Base-by-base conservation (phyloP, 2,329 filamentous ascomycete genomes). In the Leptographium radiaticola region DNA sequence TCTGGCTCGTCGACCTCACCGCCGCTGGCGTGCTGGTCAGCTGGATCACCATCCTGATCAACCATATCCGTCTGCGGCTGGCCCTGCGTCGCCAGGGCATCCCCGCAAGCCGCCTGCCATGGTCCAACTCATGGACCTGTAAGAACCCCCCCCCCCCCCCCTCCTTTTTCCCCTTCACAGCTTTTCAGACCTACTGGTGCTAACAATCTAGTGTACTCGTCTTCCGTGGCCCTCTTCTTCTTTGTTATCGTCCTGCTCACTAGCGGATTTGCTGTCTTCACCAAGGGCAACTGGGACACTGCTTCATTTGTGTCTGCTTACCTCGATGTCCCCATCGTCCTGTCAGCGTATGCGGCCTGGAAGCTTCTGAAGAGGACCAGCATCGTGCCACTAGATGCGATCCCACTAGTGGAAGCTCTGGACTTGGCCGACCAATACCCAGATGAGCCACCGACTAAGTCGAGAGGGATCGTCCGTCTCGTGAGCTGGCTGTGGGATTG, bases 1-100 rank as follows among this genome's bases (percentile, higher is more conserved):
- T 77, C 71, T 89, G 84, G 84, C 72, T 88, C 46, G 73, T 87
- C 60, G 86, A 86, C 68, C 81, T 88, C 59, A 81, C 76, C 15
- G 78, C 81, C 51, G 80, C 84, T 8, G 81, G 81, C 5, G 83
- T 82, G 7, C 81, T 87, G 65, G 84, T 87, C 59, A 80, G 76
- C 40, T 89, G 85, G 84, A 74, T 77, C 8, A 79, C 79, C 63
- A 86, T 86, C 66, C 77, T 72, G 63, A 61, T 74, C 49, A 84
- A 79, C 63, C 81, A 86, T 65, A 68, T 87, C 53, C 75, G 75
- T 11, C 86, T 87, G 67, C 79, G 81, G 73, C 52, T 49, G n/a
- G 58, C 58, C 10, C 44, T 57, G n/a, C 38, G 39, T 12, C 70
- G 66, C 55, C 81, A 84, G 63, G 71, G 71, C 0, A 77, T 84